phyloP scores from a whole-genome alignment of 1,284 basidiomycete species.

The Rhodofomes roseus region DNA sequence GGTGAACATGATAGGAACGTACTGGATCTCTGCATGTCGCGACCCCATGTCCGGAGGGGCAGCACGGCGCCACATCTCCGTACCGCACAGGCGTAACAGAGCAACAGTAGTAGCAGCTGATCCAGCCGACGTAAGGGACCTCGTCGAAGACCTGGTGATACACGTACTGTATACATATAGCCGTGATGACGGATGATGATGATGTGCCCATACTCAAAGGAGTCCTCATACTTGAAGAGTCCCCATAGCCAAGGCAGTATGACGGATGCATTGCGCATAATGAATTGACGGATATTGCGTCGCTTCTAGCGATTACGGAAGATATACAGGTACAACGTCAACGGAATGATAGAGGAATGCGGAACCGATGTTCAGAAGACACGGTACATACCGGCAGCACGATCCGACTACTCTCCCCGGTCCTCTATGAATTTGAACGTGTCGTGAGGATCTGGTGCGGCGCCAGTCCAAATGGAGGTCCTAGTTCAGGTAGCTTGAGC shows the following conservation, averaged over 20 bases:
- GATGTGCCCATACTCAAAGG: too few relatives aligned
- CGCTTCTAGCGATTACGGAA: neutral
- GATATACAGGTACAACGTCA: neutral
- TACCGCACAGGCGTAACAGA: neutral
- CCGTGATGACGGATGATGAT: too few relatives aligned
- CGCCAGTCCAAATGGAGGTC: neutral
- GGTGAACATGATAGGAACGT: neutral
- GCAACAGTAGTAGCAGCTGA: neutral
- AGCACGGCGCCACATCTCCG: neutral
- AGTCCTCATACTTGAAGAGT: too few relatives aligned
- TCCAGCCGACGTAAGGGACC: neutral
- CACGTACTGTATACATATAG: too few relatives aligned
- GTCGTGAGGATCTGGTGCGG: neutral
- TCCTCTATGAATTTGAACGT: neutral
- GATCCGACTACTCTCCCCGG: neutral
- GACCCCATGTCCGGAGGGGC: neutral
- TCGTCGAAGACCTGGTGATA: neutral
- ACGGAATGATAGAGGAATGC: neutral
- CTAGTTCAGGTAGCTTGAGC: neutral
- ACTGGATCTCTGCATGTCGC: neutral
- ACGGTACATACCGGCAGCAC: neutral
- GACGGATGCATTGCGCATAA: neutral
- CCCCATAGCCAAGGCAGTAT: too few relatives aligned
- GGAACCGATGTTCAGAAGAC: neutral
- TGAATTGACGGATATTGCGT: too few relatives aligned